Evolutionary conservation across 768 basidiomycete genomes (phyloP).

Genomic region (Pisolithus tinctorius): DNA sequence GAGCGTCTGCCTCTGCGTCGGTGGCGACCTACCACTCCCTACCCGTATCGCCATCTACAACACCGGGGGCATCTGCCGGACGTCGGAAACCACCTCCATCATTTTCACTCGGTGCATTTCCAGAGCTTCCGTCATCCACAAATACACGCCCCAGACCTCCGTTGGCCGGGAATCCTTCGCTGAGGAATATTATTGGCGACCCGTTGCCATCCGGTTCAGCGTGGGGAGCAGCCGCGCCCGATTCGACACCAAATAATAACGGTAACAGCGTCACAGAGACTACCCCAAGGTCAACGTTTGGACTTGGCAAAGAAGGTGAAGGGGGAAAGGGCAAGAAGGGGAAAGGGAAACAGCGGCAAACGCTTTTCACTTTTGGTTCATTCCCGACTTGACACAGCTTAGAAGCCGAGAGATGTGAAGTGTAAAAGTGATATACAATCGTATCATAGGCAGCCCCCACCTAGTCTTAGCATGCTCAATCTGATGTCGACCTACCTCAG

Average conservation of each 20-base stretch:
- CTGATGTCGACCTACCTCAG: no score
- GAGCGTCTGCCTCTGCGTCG: constrained; percentile 31
- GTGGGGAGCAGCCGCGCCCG: constrained; percentile 14
- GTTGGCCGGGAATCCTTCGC: constrained; percentile 57
- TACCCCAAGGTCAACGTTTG: constrained; percentile 7
- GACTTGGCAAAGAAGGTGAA: constrained; percentile 5
- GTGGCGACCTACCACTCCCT: constrained; percentile 33
- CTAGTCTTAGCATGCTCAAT: no score
- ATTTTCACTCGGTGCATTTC: constrained; percentile 56
- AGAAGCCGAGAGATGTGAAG: no score
- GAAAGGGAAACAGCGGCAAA: constrained; percentile 83
- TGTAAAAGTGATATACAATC: no score
- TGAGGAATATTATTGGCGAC: constrained; percentile 62
- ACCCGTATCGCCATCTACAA: constrained; percentile 9
- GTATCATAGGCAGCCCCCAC: no score
- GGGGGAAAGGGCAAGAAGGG: constrained; percentile 58
- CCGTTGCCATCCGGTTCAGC: constrained; percentile 25
- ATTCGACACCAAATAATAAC: constrained; percentile 19
- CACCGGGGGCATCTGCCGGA: neutral
- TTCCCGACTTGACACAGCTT: constrained; percentile 30
- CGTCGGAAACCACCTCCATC: constrained; percentile 27
- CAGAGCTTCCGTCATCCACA: constrained; percentile 52
- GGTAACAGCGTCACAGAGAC: constrained; percentile 23
- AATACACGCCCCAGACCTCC: constrained; percentile 35
- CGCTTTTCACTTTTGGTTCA: constrained; percentile 60